phyloP scores from a whole-genome alignment of 1,284 basidiomycete genomes.

The Pseudozyma hubeiensis region DNA sequence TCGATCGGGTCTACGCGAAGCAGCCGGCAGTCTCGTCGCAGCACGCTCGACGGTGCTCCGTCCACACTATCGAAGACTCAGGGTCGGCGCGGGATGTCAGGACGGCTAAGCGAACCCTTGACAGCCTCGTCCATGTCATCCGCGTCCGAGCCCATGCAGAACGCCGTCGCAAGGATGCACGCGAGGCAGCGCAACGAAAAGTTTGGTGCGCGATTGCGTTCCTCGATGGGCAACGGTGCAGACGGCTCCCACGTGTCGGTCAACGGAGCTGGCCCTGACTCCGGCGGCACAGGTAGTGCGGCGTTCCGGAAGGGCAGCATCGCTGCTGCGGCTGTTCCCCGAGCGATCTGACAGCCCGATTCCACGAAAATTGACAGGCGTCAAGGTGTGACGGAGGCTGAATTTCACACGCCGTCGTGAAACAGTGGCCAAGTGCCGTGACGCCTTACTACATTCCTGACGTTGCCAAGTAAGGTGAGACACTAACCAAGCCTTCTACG shows the following conservation, averaged over 20 bases:
- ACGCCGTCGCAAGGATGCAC: constrained; percentile 50
- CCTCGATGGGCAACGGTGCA: constrained; percentile 10
- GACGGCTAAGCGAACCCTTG: constrained; percentile 38
- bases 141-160: constrained; percentile 41
- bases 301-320: neutral
- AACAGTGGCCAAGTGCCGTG: constrained; percentile 10
- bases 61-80: neutral
- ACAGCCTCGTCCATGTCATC: constrained; percentile 39
- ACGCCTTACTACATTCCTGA: constrained; percentile 6
- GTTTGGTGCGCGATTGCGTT: constrained; percentile 41
- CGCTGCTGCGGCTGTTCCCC: neutral
- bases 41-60: constrained; percentile 1
- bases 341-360: neutral
- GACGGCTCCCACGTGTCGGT: constrained; percentile 28
- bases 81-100: constrained; percentile 15
- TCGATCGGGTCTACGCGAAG: constrained; percentile 3
- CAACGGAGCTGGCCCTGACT: neutral
- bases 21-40: constrained; percentile 13
- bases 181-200: constrained; percentile 46
- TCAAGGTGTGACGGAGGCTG: constrained; percentile 19
- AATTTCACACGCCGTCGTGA: constrained; percentile 1
- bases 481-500: neutral
- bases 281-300: neutral
- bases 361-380: neutral
- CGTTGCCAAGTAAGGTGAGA: constrained; percentile 18